Conservation (phyloP, 2,329 filamentous ascomycete species). For the Aureobasidium sp. region DNA sequence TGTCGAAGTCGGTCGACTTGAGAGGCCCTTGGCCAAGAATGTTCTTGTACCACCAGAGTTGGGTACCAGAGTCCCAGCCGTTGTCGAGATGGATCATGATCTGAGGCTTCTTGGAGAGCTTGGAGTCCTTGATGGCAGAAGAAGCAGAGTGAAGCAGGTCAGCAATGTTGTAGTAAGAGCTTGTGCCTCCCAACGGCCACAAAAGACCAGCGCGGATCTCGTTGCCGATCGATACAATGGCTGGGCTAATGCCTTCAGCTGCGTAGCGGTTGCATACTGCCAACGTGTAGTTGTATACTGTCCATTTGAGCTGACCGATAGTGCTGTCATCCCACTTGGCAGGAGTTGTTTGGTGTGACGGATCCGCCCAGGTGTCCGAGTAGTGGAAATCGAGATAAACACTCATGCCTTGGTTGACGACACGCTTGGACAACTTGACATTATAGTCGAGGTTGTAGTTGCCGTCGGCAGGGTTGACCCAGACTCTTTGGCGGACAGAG, state of each 20-base stretch:
- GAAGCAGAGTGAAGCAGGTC: conserved; percentile 27
- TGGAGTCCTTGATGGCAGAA: conserved; percentile 25
- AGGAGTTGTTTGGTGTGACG: conserved; percentile 27
- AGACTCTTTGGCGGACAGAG: conserved; percentile 25
- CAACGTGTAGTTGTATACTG: conserved; percentile 28
- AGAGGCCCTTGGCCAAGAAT: conserved; percentile 24
- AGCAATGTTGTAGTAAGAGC: conserved; percentile 29
- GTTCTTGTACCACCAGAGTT: conserved; percentile 27
- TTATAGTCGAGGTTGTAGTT: conserved; percentile 30
- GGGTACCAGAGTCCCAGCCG: conserved; percentile 27
- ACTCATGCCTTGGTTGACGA: conserved; percentile 25
- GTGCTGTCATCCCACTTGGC: conserved; percentile 28
- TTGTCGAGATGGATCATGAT: conserved; percentile 30
- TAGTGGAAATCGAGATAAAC: conserved; percentile 30
- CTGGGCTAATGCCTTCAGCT: conserved; percentile 31
- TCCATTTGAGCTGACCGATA: conserved; percentile 27
- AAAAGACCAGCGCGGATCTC: conserved; percentile 32
- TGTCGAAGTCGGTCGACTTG: conserved; percentile 22
- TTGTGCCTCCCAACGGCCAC: conserved; percentile 29
- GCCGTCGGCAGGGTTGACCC: conserved; percentile 26
- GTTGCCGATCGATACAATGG: conserved; percentile 35
- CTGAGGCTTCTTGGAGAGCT: conserved; percentile 23
- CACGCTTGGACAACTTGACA: conserved; percentile 29
- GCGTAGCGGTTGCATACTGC: conserved; percentile 35
- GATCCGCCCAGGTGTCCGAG: conserved; percentile 32